These are phyloP conservation scores for Pneumocystis oryctolagi DNA, from an alignment of 1,139 yeast genomes.

Conservation along the genomic window DNA sequence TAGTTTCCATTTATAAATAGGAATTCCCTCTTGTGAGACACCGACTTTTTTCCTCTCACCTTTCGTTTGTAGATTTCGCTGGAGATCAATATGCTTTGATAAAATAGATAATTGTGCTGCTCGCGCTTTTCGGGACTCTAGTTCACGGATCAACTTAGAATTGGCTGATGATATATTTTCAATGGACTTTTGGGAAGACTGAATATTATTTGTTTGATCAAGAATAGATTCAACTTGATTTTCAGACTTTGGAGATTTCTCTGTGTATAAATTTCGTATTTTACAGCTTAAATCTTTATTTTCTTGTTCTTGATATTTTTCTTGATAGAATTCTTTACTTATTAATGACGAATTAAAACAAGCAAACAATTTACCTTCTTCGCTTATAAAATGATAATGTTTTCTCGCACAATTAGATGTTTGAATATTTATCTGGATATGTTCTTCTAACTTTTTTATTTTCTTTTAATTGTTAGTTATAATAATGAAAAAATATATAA, in stretches of 20 bases:
- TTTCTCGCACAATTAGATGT: background rate
- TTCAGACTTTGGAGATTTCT: background rate
- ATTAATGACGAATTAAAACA: background rate
- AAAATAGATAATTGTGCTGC: slow-evolving; percentile 2
- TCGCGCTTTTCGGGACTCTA: slow-evolving; percentile 6
- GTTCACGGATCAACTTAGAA: slow-evolving; percentile 4
- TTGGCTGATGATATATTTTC: background rate
- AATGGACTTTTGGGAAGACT: background rate
- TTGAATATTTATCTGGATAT: background rate
- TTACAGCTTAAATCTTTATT: background rate
- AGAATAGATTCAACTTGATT: background rate
- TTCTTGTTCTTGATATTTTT: background rate
- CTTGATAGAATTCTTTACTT: background rate
- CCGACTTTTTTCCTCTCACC: slow-evolving; percentile 12
- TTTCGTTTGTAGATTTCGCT: slow-evolving; percentile 11
- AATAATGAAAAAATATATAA: background rate
- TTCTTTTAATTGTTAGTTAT: background rate
- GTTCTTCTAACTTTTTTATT: background rate
- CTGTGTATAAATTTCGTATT: background rate
- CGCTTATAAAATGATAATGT: background rate
- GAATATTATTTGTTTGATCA: background rate
- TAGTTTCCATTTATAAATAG: slow-evolving; percentile 13
- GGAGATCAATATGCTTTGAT: slow-evolving; percentile 8
- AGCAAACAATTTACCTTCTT: background rate
- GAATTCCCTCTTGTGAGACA: slow-evolving; percentile 8